A percentile compares a stretch with the other conserved stretches of the same genome.
phyloP scores from a whole-genome alignment of 2,329 filamentous ascomycete species.

The Fusarium beomiforme region DNA sequence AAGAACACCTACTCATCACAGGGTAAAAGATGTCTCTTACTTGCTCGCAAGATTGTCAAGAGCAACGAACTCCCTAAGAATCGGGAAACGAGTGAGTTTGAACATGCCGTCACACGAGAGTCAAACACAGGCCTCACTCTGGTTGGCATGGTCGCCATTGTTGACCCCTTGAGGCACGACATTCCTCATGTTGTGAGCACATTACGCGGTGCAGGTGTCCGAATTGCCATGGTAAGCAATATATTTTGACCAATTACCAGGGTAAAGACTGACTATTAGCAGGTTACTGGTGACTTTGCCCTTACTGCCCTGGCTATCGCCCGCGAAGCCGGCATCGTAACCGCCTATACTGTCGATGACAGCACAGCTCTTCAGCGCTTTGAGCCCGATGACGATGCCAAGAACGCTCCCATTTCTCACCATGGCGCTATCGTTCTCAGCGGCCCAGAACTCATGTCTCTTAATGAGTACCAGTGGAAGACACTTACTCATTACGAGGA shows the following conservation, averaged over 20 bases:
- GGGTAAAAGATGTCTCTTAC: slow-evolving; percentile 3
- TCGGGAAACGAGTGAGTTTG: slow-evolving; percentile 71
- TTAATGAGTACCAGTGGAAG: slow-evolving; percentile 77
- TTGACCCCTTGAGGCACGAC: slow-evolving; percentile 80
- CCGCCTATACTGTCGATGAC: slow-evolving; percentile 62
- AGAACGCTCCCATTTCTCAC: neutral
- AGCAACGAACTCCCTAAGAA: slow-evolving; percentile 40
- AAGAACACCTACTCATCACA: slow-evolving; percentile 7
- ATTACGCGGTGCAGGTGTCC: slow-evolving; percentile 74
- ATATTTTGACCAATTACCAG: no score
- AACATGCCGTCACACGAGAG: slow-evolving; percentile 51
- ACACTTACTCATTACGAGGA: slow-evolving; percentile 72
- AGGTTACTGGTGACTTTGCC: slow-evolving; percentile 80
- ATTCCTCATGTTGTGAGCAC: slow-evolving; percentile 74
- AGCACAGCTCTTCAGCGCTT: slow-evolving; percentile 60
- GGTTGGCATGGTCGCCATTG: slow-evolving; percentile 79
- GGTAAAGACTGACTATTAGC: neutral
- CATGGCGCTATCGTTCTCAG: slow-evolving; percentile 68
- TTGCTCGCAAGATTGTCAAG: neutral
- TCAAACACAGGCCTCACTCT: slow-evolving; percentile 65
- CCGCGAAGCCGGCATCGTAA: slow-evolving; percentile 76
- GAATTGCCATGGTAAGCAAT: slow-evolving; percentile 75
- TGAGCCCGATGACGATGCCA: slow-evolving; percentile 5
- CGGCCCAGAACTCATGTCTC: slow-evolving; percentile 70
- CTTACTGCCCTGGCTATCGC: slow-evolving; percentile 80